These are phyloP conservation scores for Circinella umbellata DNA, from an alignment of 371 early-diverging fungal genomes.

Conservation along the genomic window DNA sequence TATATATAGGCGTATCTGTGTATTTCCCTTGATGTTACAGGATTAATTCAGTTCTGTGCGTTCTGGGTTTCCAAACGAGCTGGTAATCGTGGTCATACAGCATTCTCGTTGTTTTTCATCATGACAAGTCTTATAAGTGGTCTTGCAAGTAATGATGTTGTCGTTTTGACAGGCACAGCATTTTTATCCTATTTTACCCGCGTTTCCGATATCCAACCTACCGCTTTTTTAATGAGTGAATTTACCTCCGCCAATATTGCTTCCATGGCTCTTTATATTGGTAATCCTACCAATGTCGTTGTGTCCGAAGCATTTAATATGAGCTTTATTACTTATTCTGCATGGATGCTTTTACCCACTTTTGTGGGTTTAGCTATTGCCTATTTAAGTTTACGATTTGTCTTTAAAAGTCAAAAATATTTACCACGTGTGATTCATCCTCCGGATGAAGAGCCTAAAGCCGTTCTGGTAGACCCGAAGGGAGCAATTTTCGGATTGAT, in stretches of 20 bases:
- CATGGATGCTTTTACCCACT: conserved; percentile 82
- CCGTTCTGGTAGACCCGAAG: conserved; percentile 55
- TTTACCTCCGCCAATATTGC: conserved; percentile 78
- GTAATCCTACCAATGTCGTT: conserved; percentile 87
- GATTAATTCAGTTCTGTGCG: conserved; percentile 73
- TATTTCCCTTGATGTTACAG: conserved; percentile 82
- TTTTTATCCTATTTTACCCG: conserved; percentile 75
- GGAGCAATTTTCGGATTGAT: conserved; percentile 65
- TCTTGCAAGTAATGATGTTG: conserved; percentile 83
- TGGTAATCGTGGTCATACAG: conserved; percentile 57
- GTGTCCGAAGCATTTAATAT: conserved; percentile 80
- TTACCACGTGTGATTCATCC: conserved; percentile 49
- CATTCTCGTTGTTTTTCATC: conserved; percentile 72
- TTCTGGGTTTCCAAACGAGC: conserved; percentile 69
- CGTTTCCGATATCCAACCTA: conserved; percentile 64
- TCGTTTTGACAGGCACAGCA: conserved; percentile 79
- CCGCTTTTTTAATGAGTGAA: conserved; percentile 73
- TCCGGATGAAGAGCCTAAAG: conserved; percentile 55
- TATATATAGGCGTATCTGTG: conserved; percentile 73
- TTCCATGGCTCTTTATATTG: conserved; percentile 83
- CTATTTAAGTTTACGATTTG: conserved; percentile 54
- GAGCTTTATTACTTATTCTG: conserved; percentile 74
- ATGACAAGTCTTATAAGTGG: conserved; percentile 76
- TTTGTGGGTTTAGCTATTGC: conserved; percentile 59
- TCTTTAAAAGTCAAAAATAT: conserved; percentile 50